Conservation (phyloP, 148 eudicot genomes). For the Rhododendron vialii region DNA sequence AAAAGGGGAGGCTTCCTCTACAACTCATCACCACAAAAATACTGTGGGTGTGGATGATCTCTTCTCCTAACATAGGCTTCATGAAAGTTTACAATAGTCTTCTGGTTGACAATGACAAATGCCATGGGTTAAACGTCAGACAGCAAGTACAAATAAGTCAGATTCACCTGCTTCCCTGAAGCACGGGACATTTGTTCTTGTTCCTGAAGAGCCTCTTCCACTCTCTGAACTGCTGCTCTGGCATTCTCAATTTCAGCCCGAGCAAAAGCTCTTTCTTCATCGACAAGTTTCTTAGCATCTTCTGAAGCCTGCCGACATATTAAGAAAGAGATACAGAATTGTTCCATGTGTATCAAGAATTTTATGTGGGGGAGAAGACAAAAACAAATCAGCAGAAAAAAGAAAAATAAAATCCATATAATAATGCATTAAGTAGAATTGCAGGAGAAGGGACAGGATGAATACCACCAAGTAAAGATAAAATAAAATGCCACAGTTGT, state of each 20-base stretch:
- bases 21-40: not conserved
- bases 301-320: constrained; percentile 71
- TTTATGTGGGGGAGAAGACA: constrained; percentile 1
- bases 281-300: constrained; percentile 97
- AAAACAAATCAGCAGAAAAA: not conserved
- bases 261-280: constrained; percentile 92
- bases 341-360: not conserved
- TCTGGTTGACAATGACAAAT: not conserved
- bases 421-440: not conserved
- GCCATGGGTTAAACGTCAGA: not conserved
- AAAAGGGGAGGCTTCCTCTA: not conserved
- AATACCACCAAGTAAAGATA: not conserved
- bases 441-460: not conserved
- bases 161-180: constrained; percentile 77
- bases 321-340: not conserved
- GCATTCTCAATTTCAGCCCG: constrained; percentile 95
- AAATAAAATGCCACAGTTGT: not conserved
- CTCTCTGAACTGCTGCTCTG: constrained; percentile 94
- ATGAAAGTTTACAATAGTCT: not conserved
- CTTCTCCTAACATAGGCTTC: not conserved
- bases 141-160: not conserved
- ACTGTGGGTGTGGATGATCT: not conserved
- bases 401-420: not conserved
- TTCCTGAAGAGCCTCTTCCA: constrained; percentile 94
- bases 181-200: constrained; percentile 76